Percentiles rank a stretch among this genome's conserved stretches.
Evolutionary conservation across 192 early-diverging fungal genomes (phyloP).

Genomic region (Backusella liffmaniae): DNA sequence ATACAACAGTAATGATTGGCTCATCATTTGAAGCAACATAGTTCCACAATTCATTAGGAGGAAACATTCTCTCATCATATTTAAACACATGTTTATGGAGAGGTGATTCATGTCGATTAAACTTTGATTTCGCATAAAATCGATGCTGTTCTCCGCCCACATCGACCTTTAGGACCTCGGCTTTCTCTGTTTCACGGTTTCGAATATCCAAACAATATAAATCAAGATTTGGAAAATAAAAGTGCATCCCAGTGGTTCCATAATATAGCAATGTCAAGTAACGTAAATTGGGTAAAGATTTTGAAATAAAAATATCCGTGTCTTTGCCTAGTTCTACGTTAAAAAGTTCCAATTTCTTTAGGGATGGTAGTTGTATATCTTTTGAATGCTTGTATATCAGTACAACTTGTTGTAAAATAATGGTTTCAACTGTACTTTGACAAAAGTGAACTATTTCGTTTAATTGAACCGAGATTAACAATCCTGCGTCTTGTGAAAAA

Average conservation of each 20-base stretch:
- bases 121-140: background rate
- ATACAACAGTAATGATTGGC: too few species aligned
- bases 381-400: background rate
- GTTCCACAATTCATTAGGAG: too few species aligned
- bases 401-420: background rate
- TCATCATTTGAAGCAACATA: too few species aligned
- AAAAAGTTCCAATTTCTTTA: background rate
- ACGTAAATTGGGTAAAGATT: background rate
- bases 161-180: background rate
- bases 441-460: background rate
- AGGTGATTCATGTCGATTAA: background rate
- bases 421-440: background rate
- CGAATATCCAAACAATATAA: background rate
- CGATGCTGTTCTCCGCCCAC: background rate
- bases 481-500: background rate
- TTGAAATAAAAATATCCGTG: background rate
- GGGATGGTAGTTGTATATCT: background rate
- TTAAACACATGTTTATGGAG: background rate
- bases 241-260: background rate
- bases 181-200: background rate
- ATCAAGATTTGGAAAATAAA: background rate
- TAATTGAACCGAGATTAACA: background rate
- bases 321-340: background rate
- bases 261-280: background rate
- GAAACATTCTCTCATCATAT: background rate